These are phyloP conservation scores for Dioszegia aurantiaca DNA, from an alignment of 768 basidiomycete genomes.

Conservation along the genomic window DNA sequence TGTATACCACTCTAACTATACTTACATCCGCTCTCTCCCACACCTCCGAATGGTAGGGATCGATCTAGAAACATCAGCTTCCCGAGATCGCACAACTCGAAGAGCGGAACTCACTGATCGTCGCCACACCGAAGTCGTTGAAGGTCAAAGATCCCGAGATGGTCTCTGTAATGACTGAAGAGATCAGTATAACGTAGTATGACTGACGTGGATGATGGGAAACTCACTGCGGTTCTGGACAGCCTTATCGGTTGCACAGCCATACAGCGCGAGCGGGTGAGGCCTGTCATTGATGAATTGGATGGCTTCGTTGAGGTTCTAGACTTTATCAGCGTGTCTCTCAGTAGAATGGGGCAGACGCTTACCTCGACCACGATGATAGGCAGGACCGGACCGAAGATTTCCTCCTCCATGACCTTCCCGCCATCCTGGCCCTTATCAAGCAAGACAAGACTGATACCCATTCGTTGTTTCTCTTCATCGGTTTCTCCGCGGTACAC, in stretches of 20 bases:
- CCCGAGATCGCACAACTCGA: neutral
- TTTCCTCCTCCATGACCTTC: constrained; percentile 43
- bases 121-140: constrained; percentile 47
- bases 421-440: constrained; percentile 28
- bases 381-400: constrained; percentile 51
- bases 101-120: constrained; percentile 23
- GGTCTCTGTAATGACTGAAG: constrained; percentile 44
- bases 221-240: constrained; percentile 27
- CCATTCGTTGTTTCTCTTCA: constrained; percentile 33
- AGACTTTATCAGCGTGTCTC: neutral
- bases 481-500: constrained; percentile 46
- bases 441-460: constrained; percentile 44
- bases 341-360: neutral
- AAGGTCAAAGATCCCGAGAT: constrained; percentile 45
- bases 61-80: constrained; percentile 20
- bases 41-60: constrained; percentile 49
- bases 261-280: constrained; percentile 49
- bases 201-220: neutral
- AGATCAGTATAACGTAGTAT: neutral
- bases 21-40: constrained; percentile 51
- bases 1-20: neutral
- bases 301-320: constrained; percentile 49
- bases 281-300: constrained; percentile 44
- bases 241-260: constrained; percentile 43
- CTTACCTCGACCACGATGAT: constrained; percentile 49